Base-by-base conservation (phyloP, 148 eudicot species). In the Chenopodium berlandieri region DNA sequence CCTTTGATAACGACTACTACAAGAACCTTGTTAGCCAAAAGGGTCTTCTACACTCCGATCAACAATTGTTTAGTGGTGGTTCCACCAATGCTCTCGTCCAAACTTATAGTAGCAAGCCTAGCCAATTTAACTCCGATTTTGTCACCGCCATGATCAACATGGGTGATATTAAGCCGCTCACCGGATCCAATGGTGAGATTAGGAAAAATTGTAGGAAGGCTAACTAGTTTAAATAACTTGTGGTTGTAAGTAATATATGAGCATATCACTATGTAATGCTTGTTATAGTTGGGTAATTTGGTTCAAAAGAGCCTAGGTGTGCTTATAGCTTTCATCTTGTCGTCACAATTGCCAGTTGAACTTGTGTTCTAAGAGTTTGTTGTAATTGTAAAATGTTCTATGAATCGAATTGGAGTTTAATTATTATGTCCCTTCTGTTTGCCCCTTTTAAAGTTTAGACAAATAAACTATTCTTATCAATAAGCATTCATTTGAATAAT, bases 41-140 rank as follows among this genome's bases (percentile, higher is more conserved):
- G 77, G 93, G 93, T 12, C 87, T 92, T 30, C 90, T 92, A 50
- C 93, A 89, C 79, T 90, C 95, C 0, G 95, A 92, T 44, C 95
- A 92, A 34, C 89, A 89, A 64, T 82, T 92, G 58, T 90, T 66
- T 77, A 92, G 86, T 9, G 93, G 93, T 1, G 93, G 91, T 1
- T 88, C 91, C 2, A 86, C 92, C 9, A 89, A 89, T 79, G 84
- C 90, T 0, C 50, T 84, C 0, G 95, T 90, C 0, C 75, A 77
- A 22, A 73, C 80, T 0, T 89, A 88, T 31, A 81, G 81, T 62
- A 69, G 25, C 1, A 86, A 67, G 11, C 80, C 78, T 1, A 74
- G 78, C 67, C 71, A 34, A 9, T 92, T 90, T 46, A 22, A 7
- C 46, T 83, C 88, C 14, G 93, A 92, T 78, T 92, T 92, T 64